Evolutionary conservation across 805 yeast species (phyloP).

Genomic region (Lipomyces mesembrius): DNA sequence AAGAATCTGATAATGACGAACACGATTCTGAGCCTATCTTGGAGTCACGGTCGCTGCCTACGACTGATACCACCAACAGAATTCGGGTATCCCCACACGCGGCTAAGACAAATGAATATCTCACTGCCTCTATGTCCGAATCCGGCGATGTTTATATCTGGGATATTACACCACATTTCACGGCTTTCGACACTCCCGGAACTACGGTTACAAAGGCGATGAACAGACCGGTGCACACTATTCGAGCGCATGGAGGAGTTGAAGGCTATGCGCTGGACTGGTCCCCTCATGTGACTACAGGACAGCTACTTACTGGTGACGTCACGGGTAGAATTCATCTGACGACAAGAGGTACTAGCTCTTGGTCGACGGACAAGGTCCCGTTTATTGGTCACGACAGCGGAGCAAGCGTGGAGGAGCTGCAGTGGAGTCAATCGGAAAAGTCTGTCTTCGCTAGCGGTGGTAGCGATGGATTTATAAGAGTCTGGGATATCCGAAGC

Average conservation of each 20-base stretch:
- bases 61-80: constrained; percentile 85
- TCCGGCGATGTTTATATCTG: constrained; percentile 86
- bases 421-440: constrained; percentile 95
- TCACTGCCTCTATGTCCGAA: constrained; percentile 87
- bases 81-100: constrained; percentile 83
- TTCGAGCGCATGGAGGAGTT: constrained; percentile 85
- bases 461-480: constrained; percentile 86
- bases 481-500: constrained; percentile 97
- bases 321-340: constrained; percentile 78
- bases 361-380: constrained; percentile 83
- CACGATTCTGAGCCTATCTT: constrained; percentile 77
- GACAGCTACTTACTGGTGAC: constrained; percentile 83
- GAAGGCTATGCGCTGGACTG: constrained; percentile 98
- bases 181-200: constrained; percentile 89
- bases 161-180: constrained; percentile 78
- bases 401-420: constrained; percentile 81
- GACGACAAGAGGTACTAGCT: constrained; percentile 73
- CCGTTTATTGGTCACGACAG: constrained; percentile 61
- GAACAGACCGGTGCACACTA: constrained; percentile 80
- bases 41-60: constrained; percentile 79
- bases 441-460: constrained; percentile 93
- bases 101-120: constrained; percentile 70
- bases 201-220: constrained; percentile 73
- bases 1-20: constrained; percentile 60
- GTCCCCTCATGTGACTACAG: constrained; percentile 84